phyloP scores from a whole-genome alignment of 495 filamentous ascomycete species.

The Pseudomonodictys pantanalensis region DNA sequence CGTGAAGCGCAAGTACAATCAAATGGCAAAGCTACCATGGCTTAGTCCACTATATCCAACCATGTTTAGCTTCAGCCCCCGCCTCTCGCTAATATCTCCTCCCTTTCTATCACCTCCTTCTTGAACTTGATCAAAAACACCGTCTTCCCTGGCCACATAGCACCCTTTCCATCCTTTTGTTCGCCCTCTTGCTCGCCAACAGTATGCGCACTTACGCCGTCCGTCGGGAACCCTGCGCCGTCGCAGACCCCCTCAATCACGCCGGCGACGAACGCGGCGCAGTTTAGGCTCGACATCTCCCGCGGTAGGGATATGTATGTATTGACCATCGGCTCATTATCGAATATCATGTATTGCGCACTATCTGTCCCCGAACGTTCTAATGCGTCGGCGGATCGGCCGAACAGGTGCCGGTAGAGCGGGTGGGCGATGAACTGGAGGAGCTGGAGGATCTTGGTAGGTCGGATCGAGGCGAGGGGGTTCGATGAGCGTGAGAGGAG shows the following conservation, averaged over 20 bases:
- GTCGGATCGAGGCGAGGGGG: conserved; percentile 65
- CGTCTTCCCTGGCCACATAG: conserved; percentile 92
- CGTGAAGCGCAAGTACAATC: too few species aligned
- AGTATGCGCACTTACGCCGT: conserved; percentile 84
- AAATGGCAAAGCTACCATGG: too few species aligned
- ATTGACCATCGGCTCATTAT: conserved; percentile 95
- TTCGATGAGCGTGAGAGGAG: conserved; percentile 73
- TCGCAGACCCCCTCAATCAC: conserved; percentile 95
- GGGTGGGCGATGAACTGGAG: conserved; percentile 91
- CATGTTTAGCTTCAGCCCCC: conserved; percentile 23
- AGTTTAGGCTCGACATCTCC: conserved; percentile 95
- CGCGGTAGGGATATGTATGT: conserved; percentile 86
- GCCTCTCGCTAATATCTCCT: conserved; percentile 61
- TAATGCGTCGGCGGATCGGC: conserved; percentile 81
- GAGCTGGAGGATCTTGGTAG: conserved; percentile 83
- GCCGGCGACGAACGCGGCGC: conserved; percentile 91
- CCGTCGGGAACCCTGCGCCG: conserved; percentile 78
- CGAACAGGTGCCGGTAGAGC: conserved; percentile 90
- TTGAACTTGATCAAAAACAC: conserved; percentile 93
- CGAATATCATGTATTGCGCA: conserved; percentile 96
- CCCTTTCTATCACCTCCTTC: conserved; percentile 83
- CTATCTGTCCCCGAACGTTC: conserved; percentile 80
- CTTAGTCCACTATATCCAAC: too few species aligned
- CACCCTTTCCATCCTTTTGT: conserved; percentile 28
- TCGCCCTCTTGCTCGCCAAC: conserved; percentile 60